Conservation (phyloP, 148 eudicot genomes). For the Fagopyrum tataricum region DNA sequence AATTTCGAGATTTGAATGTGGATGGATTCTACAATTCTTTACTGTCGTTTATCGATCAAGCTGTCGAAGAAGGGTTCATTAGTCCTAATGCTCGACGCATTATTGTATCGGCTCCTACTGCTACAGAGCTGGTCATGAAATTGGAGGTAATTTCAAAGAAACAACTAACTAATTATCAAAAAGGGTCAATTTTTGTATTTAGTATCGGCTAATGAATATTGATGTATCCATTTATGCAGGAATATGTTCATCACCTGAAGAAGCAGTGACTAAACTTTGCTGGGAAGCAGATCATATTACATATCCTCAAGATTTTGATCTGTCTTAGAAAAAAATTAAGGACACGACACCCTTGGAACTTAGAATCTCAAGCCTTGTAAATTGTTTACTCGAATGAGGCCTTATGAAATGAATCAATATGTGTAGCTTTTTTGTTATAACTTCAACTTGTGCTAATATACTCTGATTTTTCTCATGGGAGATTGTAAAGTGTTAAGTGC, state of each 20-base stretch:
- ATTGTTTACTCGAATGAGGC: neutral
- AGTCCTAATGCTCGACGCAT: slow-evolving; percentile 61
- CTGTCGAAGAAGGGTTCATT: slow-evolving; percentile 74
- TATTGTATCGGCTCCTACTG: slow-evolving; percentile 62
- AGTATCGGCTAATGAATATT: no score
- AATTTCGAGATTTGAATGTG: no score
- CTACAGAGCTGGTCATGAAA: slow-evolving; percentile 62
- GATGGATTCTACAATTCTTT: slow-evolving; percentile 65
- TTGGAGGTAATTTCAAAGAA: slow-evolving; percentile 45
- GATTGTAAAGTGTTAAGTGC: neutral
- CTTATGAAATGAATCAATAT: neutral
- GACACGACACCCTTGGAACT: no score
- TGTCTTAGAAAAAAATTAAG: neutral
- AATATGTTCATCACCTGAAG: neutral
- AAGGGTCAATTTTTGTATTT: neutral
- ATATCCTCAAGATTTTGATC: neutral
- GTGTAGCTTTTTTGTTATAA: neutral
- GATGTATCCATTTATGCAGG: neutral
- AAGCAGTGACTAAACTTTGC: slow-evolving; percentile 8
- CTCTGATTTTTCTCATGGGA: neutral
- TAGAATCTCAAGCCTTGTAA: neutral
- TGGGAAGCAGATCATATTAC: neutral
- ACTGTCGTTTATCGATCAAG: slow-evolving; percentile 63
- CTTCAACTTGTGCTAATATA: neutral
- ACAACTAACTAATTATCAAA: neutral